phyloP scores from a whole-genome alignment of 2,329 filamentous ascomycete genomes.

The Sarocladium oryzae region DNA sequence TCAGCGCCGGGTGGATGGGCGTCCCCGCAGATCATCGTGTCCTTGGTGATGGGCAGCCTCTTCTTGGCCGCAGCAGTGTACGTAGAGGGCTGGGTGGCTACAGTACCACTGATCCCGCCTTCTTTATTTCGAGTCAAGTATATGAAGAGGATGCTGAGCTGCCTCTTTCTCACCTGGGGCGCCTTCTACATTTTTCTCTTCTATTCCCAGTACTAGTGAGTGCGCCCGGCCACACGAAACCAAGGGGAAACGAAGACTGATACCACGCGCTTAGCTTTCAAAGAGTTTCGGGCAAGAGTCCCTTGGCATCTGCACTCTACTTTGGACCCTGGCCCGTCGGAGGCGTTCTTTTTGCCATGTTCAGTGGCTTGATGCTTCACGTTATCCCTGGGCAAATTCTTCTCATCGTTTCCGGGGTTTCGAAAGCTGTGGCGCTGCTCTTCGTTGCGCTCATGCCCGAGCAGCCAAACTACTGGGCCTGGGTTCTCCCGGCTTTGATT shows the following conservation, averaged over 20 bases:
- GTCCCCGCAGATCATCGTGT: conserved; percentile 56
- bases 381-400: conserved; percentile 46
- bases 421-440: conserved; percentile 42
- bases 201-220: conserved; percentile 59
- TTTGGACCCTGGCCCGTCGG: conserved; percentile 52
- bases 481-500: conserved; percentile 54
- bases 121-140: conserved; percentile 57
- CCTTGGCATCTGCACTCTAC: conserved; percentile 53
- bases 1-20: conserved; percentile 56
- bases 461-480: conserved; percentile 54
- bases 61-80: conserved; percentile 50
- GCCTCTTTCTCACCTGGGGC: conserved; percentile 43
- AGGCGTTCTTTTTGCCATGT: conserved; percentile 48
- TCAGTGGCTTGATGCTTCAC: conserved; percentile 51
- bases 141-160: conserved; percentile 50
- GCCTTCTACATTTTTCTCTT: conserved; percentile 57
- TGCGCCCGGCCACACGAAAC: no score
- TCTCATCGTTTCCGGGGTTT: conserved; percentile 44
- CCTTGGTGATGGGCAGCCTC: conserved; percentile 49
- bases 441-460: conserved; percentile 51
- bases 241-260: no score
- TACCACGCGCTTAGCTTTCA: conserved; percentile 44
- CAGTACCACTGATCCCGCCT: conserved; percentile 54
- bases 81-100: conserved; percentile 57
- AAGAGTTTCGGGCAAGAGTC: conserved; percentile 41